Conservation (phyloP, 371 early-diverging fungal genomes). For the Choanephora cucurbitarum region DNA sequence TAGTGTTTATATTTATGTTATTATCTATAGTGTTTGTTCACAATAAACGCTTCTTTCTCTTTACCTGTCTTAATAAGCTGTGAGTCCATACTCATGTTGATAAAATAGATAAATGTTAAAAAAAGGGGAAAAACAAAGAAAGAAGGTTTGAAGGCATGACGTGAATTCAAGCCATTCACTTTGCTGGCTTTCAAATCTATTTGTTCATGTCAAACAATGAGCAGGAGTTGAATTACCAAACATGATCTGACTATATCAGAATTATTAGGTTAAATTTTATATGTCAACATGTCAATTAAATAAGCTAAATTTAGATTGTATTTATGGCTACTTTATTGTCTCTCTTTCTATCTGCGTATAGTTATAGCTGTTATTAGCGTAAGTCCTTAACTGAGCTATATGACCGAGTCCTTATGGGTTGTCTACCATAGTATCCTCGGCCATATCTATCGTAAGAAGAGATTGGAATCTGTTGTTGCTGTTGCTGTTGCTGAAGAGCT, state of each 20-base stretch:
- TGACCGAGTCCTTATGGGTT: not conserved
- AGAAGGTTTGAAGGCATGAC: too few species aligned
- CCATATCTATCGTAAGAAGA: not conserved
- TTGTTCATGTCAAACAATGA: not conserved
- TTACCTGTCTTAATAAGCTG: constrained; percentile 55
- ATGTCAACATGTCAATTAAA: not conserved
- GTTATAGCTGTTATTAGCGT: not conserved
- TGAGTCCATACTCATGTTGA: constrained; percentile 47
- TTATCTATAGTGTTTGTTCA: too few species aligned
- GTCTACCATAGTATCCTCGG: not conserved
- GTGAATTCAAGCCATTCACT: not conserved
- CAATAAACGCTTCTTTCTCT: too few species aligned
- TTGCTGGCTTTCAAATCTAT: not conserved
- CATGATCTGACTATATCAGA: not conserved
- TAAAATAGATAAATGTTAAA: not conserved
- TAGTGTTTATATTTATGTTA: too few species aligned
- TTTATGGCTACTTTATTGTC: not conserved
- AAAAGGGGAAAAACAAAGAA: not conserved
- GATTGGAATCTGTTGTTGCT: not conserved
- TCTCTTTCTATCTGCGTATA: too few species aligned
- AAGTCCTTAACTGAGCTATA: not conserved
- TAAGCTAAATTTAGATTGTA: not conserved
- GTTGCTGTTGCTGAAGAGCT: constrained; percentile 12
- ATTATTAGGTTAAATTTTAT: not conserved
- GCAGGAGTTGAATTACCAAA: not conserved